Evolutionary conservation across 352 stramenopile genomes (phyloP), one percentile per base, ranked within the genome.

Genomic region (Globisporangium polare): DNA sequence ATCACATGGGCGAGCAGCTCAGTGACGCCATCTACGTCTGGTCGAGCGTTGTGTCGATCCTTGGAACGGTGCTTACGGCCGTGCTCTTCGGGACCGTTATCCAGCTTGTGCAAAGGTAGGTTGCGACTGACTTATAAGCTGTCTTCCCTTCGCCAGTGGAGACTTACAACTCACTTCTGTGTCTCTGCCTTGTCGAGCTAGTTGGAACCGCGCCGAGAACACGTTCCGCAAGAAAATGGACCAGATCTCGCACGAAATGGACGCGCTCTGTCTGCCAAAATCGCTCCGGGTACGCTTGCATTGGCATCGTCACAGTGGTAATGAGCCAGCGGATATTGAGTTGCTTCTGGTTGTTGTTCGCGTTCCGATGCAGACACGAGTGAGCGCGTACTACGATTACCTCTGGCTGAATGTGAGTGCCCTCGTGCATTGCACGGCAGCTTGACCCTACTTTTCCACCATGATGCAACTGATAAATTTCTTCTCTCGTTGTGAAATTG

Each of bases 201-300:
- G 78, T 53, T 80, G 72, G 71, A 87, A 87, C 58, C 77, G 79
- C 56, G 76, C 72, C 0, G 79, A 86, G 61, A 83, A 87, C 47
- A 67, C 72, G 18, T 89, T 89, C 41, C 72, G 79, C 2, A 89
- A 89, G 60, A 86, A 86, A 64, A 84, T 89, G 79, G 79, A 89
- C 53, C 77, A 87, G 22, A 75, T 89, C 51, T 70, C 66, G 2
- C 72, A 87, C 60, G 79, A 89, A 52, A 89, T 89, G 79, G 75
- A 89, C 29, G 75, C 77, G 22, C 62, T 87, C 41, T 66, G 69
- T 53, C 67, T 89, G 10, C 75, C 79, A 3, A 80, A 86, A 27
- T 62, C 73, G 45, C 65, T 89, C 2, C 74, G 77, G 47, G 78
- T 85, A 53, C 45, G 67, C 54, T 8, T 53, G n/a, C 9, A 18